Conservation (phyloP, 805 yeast species). For the Scheffersomyces spartinae region DNA sequence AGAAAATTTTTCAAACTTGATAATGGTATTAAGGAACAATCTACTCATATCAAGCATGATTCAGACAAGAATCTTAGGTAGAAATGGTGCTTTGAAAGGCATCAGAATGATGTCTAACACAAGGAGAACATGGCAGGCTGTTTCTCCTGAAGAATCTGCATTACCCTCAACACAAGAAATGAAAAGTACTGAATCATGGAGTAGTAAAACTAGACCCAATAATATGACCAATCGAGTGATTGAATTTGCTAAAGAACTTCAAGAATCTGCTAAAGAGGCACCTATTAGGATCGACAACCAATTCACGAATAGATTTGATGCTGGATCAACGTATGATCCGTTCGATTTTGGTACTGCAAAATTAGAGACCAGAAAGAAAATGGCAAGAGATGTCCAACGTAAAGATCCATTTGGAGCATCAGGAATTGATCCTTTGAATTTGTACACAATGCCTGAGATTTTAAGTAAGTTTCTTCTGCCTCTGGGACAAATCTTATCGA, state of each 20-base stretch:
- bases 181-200: slow-evolving; percentile 21
- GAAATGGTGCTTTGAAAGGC: too few species aligned
- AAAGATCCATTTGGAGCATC: slow-evolving; percentile 6
- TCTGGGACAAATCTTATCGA: slow-evolving; percentile 68
- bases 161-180: slow-evolving; percentile 21
- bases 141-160: too few species aligned
- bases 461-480: slow-evolving; percentile 54
- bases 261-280: slow-evolving; percentile 11
- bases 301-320: slow-evolving; percentile 36
- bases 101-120: too few species aligned
- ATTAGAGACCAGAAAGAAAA: slow-evolving; percentile 36
- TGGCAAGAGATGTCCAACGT: slow-evolving; percentile 7
- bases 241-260: slow-evolving; percentile 21
- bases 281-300: slow-evolving; percentile 11
- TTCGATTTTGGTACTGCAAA: slow-evolving; percentile 64
- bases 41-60: neutral
- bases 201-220: slow-evolving; percentile 7
- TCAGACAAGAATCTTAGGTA: slow-evolving; percentile 2
- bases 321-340: slow-evolving; percentile 60
- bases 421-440: slow-evolving; percentile 49
- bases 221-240: slow-evolving; percentile 20
- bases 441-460: slow-evolving; percentile 61
- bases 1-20: too few species aligned
- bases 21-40: neutral
- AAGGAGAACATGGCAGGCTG: too few species aligned